These are phyloP conservation scores for Pisolithus tinctorius DNA, from an alignment of 768 basidiomycete genomes.

Conservation along the genomic window DNA sequence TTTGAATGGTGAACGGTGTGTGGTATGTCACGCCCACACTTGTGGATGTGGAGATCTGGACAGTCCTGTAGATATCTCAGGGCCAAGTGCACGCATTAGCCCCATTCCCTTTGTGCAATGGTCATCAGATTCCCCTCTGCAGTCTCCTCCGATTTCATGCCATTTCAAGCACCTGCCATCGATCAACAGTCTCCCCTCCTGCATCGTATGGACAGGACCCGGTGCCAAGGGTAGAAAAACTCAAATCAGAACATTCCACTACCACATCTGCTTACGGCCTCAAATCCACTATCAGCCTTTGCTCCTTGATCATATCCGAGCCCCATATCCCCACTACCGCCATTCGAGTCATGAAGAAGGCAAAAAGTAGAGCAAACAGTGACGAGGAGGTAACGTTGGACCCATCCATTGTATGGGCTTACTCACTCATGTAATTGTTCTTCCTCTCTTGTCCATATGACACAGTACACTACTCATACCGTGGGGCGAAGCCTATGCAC, in stretches of 20 bases:
- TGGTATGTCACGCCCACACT: no score
- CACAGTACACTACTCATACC: no score
- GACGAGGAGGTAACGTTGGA: slow-evolving; percentile 79
- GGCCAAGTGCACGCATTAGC: no score
- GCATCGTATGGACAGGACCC: slow-evolving; percentile 16
- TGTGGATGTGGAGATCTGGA: no score
- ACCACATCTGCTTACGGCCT: slow-evolving; percentile 18
- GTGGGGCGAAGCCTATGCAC: slow-evolving; percentile 51
- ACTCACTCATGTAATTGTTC: slow-evolving; percentile 7
- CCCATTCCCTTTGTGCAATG: no score
- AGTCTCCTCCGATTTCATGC: no score
- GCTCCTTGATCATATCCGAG: slow-evolving; percentile 16
- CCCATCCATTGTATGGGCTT: background rate
- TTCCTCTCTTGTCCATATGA: slow-evolving; percentile 8
- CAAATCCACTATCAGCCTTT: slow-evolving; percentile 20
- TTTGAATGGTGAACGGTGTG: no score
- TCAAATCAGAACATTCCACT: slow-evolving; percentile 19
- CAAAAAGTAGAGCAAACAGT: slow-evolving; percentile 68
- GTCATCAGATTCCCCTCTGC: no score
- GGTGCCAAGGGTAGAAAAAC: slow-evolving; percentile 25
- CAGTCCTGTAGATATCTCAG: no score
- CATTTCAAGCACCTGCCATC: no score
- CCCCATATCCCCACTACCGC: slow-evolving; percentile 16
- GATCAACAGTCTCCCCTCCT: no score
- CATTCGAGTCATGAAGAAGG: slow-evolving; percentile 64